Evolutionary conservation across 192 early-diverging fungal genomes (phyloP), one percentile per base, ranked within the genome.

Genomic region (Diversispora epigaea): DNA sequence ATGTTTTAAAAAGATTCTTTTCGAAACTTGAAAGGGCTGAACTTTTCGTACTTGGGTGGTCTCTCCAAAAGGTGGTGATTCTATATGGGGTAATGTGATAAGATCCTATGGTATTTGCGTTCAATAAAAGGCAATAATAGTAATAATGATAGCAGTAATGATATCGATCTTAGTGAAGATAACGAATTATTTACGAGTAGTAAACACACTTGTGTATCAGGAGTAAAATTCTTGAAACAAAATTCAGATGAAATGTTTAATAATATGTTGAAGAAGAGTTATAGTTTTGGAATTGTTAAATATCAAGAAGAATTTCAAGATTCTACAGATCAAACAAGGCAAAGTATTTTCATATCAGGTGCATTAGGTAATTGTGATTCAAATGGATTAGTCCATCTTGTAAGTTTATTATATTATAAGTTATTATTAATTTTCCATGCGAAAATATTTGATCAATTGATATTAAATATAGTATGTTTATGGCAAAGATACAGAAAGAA

Each of bases 1-100:
- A 92, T 80, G 68, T 93, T n/a, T 78, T 95, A 39, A 94, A 96
- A 75, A 89, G 89, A 46, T 93, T 97, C 77, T 94, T 97, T 82
- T 89, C 88, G 39, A 84, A 88, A 60, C 78, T 84, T 12, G 93
- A 96, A 73, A 81, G 92, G 5, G 88, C 90, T 1, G 82, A 85
- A 15, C 79, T 1, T 92, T 94, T 77, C 91, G 93, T 11, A 90
- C 88, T 32, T 96, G 93, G 91, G 87, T 19, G 93, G 93, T n/a
- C 80, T 91, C 22, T 82, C 94, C 92, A 67, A 93, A 94, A 76
- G 95, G 95, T 56, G 94, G 94, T 45, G 81, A 91, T 25, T 79
- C 80, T 6, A 76, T 96, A 39, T 97, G 95, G 95, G 95, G 95
- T 11, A 82, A 84, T 32, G 45, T 75, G 6, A 68, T 69, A 15